phyloP scores from a whole-genome alignment of 2,329 filamentous ascomycete species.

The Monosporascus sp. region DNA sequence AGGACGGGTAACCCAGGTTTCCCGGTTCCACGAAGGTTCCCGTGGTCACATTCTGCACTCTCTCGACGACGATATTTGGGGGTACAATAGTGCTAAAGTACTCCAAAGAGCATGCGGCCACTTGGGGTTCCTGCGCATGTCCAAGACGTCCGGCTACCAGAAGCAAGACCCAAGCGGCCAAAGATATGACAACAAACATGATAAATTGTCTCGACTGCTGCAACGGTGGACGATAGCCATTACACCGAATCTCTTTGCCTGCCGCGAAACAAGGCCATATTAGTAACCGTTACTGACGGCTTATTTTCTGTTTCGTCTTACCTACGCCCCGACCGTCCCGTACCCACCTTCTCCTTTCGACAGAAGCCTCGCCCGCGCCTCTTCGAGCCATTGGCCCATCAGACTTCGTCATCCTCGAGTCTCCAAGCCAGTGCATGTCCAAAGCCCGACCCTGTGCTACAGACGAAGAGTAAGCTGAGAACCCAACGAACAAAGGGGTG shows the following conservation, averaged over 20 bases:
- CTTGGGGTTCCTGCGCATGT: conserved; percentile 10
- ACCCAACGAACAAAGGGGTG: neutral
- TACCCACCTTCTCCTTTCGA: neutral
- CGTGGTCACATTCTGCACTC: conserved; percentile 16
- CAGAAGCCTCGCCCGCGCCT: neutral
- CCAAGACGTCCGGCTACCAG: neutral
- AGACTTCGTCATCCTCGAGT: neutral
- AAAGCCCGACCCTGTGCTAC: neutral
- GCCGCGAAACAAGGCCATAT: neutral
- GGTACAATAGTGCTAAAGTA: conserved; percentile 18
- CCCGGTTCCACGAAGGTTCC: conserved; percentile 18
- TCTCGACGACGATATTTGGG: conserved; percentile 11
- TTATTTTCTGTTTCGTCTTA: neutral
- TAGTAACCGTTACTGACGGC: neutral
- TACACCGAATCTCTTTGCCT: neutral
- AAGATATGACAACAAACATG: neutral
- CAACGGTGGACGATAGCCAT: neutral
- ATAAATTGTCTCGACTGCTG: neutral
- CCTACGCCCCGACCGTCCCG: neutral
- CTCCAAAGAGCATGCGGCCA: conserved; percentile 11
- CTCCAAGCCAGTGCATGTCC: too few relatives aligned
- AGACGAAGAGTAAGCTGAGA: neutral
- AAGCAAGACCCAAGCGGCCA: neutral
- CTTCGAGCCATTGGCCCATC: neutral
- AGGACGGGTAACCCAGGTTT: conserved; percentile 22